Conservation (phyloP, 176 grass and related monocot species). For the Avena eriantha region DNA sequence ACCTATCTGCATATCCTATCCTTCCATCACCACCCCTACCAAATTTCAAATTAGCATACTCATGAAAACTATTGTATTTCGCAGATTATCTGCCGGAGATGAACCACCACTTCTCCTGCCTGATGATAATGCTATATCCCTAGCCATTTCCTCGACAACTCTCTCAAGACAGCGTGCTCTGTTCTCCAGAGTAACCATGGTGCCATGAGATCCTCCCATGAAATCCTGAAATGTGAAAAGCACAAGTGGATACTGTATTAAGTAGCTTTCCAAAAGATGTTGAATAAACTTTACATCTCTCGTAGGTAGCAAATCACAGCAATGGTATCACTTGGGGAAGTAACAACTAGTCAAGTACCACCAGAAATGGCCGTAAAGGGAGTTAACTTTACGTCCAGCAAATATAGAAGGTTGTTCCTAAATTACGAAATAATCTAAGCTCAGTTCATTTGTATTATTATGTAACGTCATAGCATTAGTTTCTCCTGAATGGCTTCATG, state of each 20-base stretch:
- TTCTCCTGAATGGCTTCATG: background rate
- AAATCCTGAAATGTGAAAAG: conserved; percentile 75
- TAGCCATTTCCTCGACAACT: conserved; percentile 93
- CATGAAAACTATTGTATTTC: conserved; percentile 86
- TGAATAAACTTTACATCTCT: conserved; percentile 8
- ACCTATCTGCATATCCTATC: conserved; percentile 67
- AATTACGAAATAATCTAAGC: conserved; percentile 24
- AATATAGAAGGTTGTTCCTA: conserved; percentile 13
- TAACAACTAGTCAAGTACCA: conserved; percentile 23
- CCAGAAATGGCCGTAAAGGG: background rate
- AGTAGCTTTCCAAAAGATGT: conserved; percentile 23
- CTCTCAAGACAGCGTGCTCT: conserved; percentile 90
- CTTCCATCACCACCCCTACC: conserved; percentile 64
- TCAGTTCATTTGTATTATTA: background rate
- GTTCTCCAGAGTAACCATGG: conserved; percentile 92
- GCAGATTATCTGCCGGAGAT: conserved; percentile 71
- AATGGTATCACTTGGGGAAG: background rate
- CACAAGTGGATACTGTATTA: background rate
- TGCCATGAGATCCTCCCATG: conserved; percentile 97
- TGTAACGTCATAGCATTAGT: conserved; percentile 6
- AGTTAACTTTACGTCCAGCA: background rate
- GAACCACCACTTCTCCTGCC: conserved; percentile 71
- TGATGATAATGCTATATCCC: conserved; percentile 79
- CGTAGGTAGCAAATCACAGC: conserved; percentile 23
- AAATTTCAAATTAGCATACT: conserved; percentile 79